Evolutionary conservation across 495 filamentous ascomycete species (phyloP), one percentile per base, ranked within the genome.

Genomic region (Penicillium canariense): DNA sequence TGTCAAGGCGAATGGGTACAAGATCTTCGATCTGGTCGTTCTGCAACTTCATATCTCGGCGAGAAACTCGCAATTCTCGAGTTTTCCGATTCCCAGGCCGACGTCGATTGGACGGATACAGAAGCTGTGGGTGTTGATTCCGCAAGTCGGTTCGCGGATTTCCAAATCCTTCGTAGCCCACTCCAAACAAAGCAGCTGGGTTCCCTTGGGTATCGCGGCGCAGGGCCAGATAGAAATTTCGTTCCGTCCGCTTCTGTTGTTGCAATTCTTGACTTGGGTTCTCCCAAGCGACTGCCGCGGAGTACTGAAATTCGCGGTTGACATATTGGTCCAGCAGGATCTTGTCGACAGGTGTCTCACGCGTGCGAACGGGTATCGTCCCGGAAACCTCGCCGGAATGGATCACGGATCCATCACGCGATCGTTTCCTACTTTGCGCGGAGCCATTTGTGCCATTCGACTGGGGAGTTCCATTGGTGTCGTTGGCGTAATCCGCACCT

Each of bases 1-100:
- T 90, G 57, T 98, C 94, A 39, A 98, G 74, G 34, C 94, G 81
- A 32, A 98, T 81, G 1, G 94, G 94, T 0, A 97, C 90, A 53
- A 98, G 76, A 60, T 96, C 88, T 66, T 98, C 94, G 15, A 88
- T 77, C 63, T 92, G 88, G 55, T 97, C 93, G 43, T 86, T 89
- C 70, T 97, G 94, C 31, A 84, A 80, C 60, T 84, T 84, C 68
- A 89, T 72, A 52, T 96, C 90, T 60, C 90, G 88, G 58, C 89
- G 84, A 54, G 81, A 79, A 47, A 91, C 76, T 38, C 85, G 84
- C 32, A 95, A 67, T 56, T 85, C 77, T 15, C 84, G 79, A 25
- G 90, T 86, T 58, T 86, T 82, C 61, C 88, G 81, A 49, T 86
- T 84, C 20, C 90, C 91, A 1, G 87, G 83, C 32, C 87, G 82